Evolutionary conservation across 2,329 filamentous ascomycete species (phyloP), one percentile per base, ranked within the genome.

Genomic region (Nigrospora osmanthi): DNA sequence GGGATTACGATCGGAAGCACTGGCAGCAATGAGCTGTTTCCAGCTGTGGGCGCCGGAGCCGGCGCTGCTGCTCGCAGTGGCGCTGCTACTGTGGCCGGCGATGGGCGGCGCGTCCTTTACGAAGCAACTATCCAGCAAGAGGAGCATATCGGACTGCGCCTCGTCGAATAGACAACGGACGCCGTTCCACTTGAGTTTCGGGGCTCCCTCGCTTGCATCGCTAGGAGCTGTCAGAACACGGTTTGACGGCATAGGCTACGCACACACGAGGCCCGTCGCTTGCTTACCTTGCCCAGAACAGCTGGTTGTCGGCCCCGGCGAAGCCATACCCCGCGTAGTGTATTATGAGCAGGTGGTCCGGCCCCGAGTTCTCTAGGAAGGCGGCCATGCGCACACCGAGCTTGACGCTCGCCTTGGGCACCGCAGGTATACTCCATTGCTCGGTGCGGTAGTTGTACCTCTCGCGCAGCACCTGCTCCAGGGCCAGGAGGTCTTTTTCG

Each of bases 211-310:
- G 39, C 71, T 69, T 38, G 70, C 50, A 61, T 79, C 78, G 63
- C 80, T 83, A 58, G 42, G 39, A 53, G 33, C 46, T 51, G 57
- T 75, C 58, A 74, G 68, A 65, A 60, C 40, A 37, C 13, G 35
- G 32, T 34, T 32, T 47, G 13, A 47, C 44, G 23, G 44, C 35
- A 52, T 41, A 50, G 46, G 42, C 12, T 41, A 23, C 17, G 32
- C 28, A 36, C 28, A 36, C 33, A 33, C 19, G 10, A 15, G 35
- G 32, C 33, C 40, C 33, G 19, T 23, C 40, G 23, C 53, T 50
- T 47, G 71, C 79, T 68, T 70, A 84, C 80, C 77, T 78, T 46
- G 80, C 78, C 80, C 80, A 84, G 59, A 81, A 83, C 23, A 83
- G 65, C 59, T 83, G 77, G 54, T 74, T 74, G 57, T 83, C 77